Base-by-base conservation (phyloP, 495 filamentous ascomycete genomes). In the Talaromyces proteolyticus region DNA sequence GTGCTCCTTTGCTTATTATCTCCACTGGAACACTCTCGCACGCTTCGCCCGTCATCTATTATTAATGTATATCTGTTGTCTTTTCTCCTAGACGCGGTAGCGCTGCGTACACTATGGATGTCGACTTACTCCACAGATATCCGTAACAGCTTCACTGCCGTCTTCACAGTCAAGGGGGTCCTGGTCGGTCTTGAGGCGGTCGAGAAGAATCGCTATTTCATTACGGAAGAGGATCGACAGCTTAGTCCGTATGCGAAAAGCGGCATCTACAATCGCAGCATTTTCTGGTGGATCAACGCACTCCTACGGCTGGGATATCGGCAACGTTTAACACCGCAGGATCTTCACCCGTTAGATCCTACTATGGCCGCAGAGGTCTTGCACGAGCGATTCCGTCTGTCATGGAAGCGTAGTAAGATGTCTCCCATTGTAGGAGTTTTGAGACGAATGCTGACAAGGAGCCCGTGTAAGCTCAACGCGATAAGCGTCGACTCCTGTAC, bases 401-500 rank as follows among this genome's bases (percentile, higher is more conserved):
- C 29, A 10, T 34, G 29, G 29, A 34, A 34, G n/a, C n/a, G n/a
- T n/a, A n/a, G n/a, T n/a, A n/a, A n/a, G n/a, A n/a, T n/a, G n/a
- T n/a, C n/a, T n/a, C n/a, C n/a, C n/a, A n/a, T n/a, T n/a, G n/a
- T n/a, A n/a, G n/a, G n/a, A n/a, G n/a, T n/a, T n/a, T n/a, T n/a
- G n/a, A n/a, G n/a, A n/a, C n/a, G n/a, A n/a, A n/a, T n/a, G n/a
- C n/a, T n/a, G n/a, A n/a, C n/a, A n/a, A n/a, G n/a, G n/a, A n/a
- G n/a, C n/a, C 29, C 8, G 29, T 14, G 8, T 4, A 2, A 34
- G 2, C 14, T 1, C 10, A 37, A 47, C 3, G 16, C n/a, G 34
- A 47, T 4, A 44, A 26, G 36, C 50, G 38, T 34, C 44, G 56
- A 10, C 42, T 54, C 44, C 2, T 53, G 8, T 52, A 54, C 26